Evolutionary conservation across 805 yeast species (phyloP).

Genomic region (Ogataea naganishii): DNA sequence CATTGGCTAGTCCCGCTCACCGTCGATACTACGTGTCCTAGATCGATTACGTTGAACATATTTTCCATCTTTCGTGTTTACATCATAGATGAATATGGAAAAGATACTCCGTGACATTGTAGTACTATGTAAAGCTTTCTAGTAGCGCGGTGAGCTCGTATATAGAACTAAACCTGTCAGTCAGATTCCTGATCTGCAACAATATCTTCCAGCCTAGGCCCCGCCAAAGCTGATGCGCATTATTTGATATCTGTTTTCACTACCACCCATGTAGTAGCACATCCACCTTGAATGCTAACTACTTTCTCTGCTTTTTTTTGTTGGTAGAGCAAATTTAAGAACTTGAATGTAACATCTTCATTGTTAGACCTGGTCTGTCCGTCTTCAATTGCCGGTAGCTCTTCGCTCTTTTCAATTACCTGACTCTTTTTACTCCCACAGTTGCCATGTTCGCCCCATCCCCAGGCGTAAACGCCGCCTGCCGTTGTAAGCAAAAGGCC

Average conservation of each 20-base stretch:
- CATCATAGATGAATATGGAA: conserved; percentile 67
- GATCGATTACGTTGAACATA: conserved; percentile 63
- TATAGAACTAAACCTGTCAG: too few relatives aligned
- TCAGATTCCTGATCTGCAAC: too few relatives aligned
- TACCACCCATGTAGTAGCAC: conserved; percentile 62
- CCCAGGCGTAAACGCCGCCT: conserved; percentile 64
- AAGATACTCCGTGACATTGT: conserved; percentile 67
- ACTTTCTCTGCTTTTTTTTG: conserved; percentile 13
- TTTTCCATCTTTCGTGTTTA: conserved; percentile 59
- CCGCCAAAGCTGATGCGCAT: too few relatives aligned
- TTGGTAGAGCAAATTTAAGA: conserved; percentile 26
- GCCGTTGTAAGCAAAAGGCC: conserved; percentile 38
- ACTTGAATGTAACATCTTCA: conserved; percentile 27
- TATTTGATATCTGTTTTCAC: conserved; percentile 5
- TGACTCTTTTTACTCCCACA: too few relatives aligned
- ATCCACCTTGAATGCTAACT: conserved; percentile 43
- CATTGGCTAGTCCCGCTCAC: too few relatives aligned
- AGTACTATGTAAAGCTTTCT: neutral
- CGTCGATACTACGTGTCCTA: conserved; percentile 56
- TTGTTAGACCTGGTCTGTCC: conserved; percentile 5
- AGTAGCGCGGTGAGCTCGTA: too few relatives aligned
- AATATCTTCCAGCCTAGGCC: too few relatives aligned
- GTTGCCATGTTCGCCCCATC: conserved; percentile 99
- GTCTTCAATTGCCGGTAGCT: too few relatives aligned
- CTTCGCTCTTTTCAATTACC: too few relatives aligned